Conservation (phyloP, 2,329 filamentous ascomycete species). For the Sporothrix curviconia region DNA sequence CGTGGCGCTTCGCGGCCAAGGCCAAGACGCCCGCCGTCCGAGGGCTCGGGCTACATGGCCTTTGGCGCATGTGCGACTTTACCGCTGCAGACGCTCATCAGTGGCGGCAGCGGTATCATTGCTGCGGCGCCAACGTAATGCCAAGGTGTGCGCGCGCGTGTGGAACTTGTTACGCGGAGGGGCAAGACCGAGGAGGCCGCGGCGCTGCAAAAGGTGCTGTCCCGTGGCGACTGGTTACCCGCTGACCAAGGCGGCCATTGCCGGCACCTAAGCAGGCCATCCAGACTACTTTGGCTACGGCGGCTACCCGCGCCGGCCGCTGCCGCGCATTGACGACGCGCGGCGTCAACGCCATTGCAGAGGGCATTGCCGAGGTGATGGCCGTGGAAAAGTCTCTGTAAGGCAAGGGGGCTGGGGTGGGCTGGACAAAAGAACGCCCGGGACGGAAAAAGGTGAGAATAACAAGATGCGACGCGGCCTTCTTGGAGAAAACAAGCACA, state of each 20-base stretch:
- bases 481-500: no score
- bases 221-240: constrained; percentile 73
- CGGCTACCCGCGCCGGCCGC: constrained; percentile 64
- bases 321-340: constrained; percentile 58
- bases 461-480: no score
- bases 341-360: constrained; percentile 45
- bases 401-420: no score
- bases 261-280: constrained; percentile 81
- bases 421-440: no score
- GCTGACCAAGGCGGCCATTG: constrained; percentile 77
- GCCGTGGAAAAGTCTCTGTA: constrained; percentile 53
- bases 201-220: constrained; percentile 68
- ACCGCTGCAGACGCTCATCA: constrained; percentile 73
- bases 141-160: constrained; percentile 71
- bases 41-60: constrained; percentile 68
- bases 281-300: constrained; percentile 79
- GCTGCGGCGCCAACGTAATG: constrained; percentile 77
- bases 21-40: constrained; percentile 58
- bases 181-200: constrained; percentile 69
- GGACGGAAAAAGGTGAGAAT: no score
- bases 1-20: constrained; percentile 64
- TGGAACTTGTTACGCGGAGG: constrained; percentile 70
- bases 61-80: constrained; percentile 84
- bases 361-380: constrained; percentile 58
- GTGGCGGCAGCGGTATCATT: constrained; percentile 76